Base-by-base conservation (phyloP, 257 asterid species). In the Gentiana dahurica region DNA sequence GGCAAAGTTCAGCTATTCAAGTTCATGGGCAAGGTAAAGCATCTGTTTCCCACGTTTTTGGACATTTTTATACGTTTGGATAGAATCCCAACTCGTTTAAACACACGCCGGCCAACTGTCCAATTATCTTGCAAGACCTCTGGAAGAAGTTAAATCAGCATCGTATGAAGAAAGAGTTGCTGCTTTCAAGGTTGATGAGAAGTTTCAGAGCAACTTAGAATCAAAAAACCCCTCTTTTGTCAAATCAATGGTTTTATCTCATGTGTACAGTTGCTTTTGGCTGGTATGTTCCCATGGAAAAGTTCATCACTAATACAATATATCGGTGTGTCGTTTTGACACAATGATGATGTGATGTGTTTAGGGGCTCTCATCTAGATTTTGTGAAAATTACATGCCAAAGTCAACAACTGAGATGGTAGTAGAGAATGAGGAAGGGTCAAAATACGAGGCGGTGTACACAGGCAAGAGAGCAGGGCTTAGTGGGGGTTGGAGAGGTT, bases 401-500 rank as follows among this genome's bases (percentile, higher is more conserved):
- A 82, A 77, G 58, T 62, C 77, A 49, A 87, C 85, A 0, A 69
- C 58, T 12, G 79, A 77, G 12, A 61, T 90, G 66, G 76, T 74
- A 67, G 58, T 87, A 54, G 90, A 78, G 71, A 65, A 80, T 48
- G 96, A 84, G 63, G 73, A 82, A 57, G 86, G 89, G 10, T 3
- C 58, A 11, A 87, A 84, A 68, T 87, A 67, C 33, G 83, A 65
- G 12, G 84, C 95, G 6, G 47, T 82, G 43, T 90, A 48, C 72
- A 81, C 87, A 13, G 57, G 94, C 82, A 71, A 75, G 75, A 80
- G 90, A 79, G 48, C 71, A 33, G 96, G 96, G 62, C 77, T 90
- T 36, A 82, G 96, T 56, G 98, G 98, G 38, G 95, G 98, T 59
- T 87, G 98, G 98, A 84, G 96, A 79, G 95, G 79, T n/a, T 84